These are phyloP conservation scores for Meyerozyma smithsonii DNA, from an alignment of 1,139 yeast genomes.

Conservation along the genomic window DNA sequence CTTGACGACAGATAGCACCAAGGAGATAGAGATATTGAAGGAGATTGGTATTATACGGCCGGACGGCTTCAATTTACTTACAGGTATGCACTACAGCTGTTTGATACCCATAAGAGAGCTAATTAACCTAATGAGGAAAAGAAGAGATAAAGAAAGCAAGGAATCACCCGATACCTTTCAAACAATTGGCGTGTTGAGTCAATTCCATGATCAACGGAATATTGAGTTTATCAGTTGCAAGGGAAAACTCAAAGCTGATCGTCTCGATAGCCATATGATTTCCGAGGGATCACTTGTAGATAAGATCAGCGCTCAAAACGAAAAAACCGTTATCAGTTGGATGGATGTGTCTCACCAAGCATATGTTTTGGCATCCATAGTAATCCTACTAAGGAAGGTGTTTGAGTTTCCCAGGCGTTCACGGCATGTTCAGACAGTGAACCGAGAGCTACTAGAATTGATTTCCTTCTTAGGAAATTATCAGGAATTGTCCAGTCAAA, in stretches of 20 bases:
- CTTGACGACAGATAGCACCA: slow-evolving; percentile 8
- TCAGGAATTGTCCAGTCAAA: slow-evolving; percentile 10
- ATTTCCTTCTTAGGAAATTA: slow-evolving; percentile 10
- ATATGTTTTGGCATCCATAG: slow-evolving; percentile 13
- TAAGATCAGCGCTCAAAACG: slow-evolving; percentile 7
- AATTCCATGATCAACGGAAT: slow-evolving; percentile 8
- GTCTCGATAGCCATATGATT: slow-evolving; percentile 1
- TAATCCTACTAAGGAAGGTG: slow-evolving; percentile 14
- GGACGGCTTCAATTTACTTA: slow-evolving; percentile 14
- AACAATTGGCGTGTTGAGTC: slow-evolving; percentile 13
- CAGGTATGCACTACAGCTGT: slow-evolving; percentile 14
- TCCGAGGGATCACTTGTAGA: slow-evolving; percentile 12
- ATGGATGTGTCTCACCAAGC: slow-evolving; percentile 17
- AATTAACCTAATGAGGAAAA: slow-evolving; percentile 13
- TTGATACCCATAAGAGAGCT: slow-evolving; percentile 12
- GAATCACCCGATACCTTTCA: slow-evolving; percentile 11
- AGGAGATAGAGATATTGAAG: slow-evolving; percentile 12
- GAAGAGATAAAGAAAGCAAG: slow-evolving; percentile 7
- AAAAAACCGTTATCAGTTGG: slow-evolving; percentile 13
- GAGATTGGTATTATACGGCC: slow-evolving; percentile 13
- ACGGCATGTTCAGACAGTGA: slow-evolving; percentile 15
- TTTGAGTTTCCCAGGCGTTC: slow-evolving; percentile 10
- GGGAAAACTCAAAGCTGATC: slow-evolving; percentile 7
- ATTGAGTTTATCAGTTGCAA: slow-evolving; percentile 8
- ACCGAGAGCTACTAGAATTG: slow-evolving; percentile 9